Conservation (phyloP, 495 filamentous ascomycete genomes). For the Peziza echinospora region DNA sequence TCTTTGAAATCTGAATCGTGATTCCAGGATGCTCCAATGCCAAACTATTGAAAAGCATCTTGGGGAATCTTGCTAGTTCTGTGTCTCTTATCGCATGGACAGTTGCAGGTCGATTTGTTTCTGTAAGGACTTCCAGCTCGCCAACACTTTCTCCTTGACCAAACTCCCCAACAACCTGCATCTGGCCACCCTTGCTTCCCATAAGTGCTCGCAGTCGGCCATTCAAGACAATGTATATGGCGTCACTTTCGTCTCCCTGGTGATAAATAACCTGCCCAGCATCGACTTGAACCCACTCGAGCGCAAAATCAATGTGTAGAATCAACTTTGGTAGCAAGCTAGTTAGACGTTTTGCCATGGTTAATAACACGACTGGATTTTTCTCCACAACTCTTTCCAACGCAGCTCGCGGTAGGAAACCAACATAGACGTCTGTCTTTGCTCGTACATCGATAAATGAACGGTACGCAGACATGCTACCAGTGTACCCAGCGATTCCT, state of each 20-base stretch:
- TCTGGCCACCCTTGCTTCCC: conserved; percentile 55
- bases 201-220: conserved; percentile 64
- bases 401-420: conserved; percentile 69
- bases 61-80: conserved; percentile 86
- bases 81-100: conserved; percentile 93
- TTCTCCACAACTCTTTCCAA: conserved; percentile 81
- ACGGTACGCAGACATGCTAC: conserved; percentile 77
- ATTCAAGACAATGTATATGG: conserved; percentile 94
- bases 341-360: conserved; percentile 85
- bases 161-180: conserved; percentile 78
- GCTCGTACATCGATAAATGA: conserved; percentile 93
- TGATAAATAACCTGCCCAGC: conserved; percentile 87
- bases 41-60: conserved; percentile 89
- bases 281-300: conserved; percentile 94
- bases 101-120: conserved; percentile 68
- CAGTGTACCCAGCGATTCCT: conserved; percentile 81
- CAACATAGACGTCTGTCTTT: conserved; percentile 96
- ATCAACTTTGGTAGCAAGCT: conserved; percentile 77
- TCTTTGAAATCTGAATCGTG: conserved; percentile 96
- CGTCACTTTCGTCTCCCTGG: conserved; percentile 88
- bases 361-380: conserved; percentile 77
- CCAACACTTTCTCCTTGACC: conserved; percentile 96
- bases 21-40: conserved; percentile 94
- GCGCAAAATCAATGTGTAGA: conserved; percentile 88
- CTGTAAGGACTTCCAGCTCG: conserved; percentile 91